These are phyloP conservation scores for Teratosphaeria zuluensis DNA, from an alignment of 2,329 filamentous ascomycete genomes.

Conservation along the genomic window DNA sequence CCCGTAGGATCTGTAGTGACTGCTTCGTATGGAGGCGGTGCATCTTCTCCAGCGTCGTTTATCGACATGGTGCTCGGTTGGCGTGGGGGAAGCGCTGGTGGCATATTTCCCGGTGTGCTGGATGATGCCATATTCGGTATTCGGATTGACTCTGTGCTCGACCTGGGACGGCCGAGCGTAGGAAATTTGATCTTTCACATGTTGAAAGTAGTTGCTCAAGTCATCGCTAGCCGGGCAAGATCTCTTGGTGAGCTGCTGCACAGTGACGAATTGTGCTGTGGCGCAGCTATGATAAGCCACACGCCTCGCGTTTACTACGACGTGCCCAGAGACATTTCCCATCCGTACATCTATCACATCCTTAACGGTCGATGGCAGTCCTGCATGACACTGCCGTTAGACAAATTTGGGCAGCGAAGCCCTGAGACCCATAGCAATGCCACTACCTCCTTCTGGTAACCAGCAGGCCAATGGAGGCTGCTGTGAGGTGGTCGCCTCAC, in stretches of 20 bases:
- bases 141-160: neutral
- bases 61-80: neutral
- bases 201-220: neutral
- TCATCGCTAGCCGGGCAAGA: neutral
- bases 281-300: neutral
- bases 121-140: neutral
- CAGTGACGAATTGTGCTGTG: neutral
- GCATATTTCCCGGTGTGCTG: constrained; percentile 15
- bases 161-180: neutral
- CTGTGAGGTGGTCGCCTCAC: constrained; percentile 54
- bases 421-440: neutral
- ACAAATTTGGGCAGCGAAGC: neutral
- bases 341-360: neutral
- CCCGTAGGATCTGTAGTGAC: neutral
- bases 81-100: constrained; percentile 4
- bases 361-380: neutral
- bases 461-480: constrained; percentile 44
- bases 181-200: neutral
- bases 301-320: neutral
- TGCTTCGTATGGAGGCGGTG: constrained; percentile 5
- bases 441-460: neutral
- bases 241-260: neutral
- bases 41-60: neutral
- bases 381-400: neutral
- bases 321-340: neutral